These are phyloP conservation scores for Pichia norvegensis DNA, from an alignment of 1,139 yeast species.

Conservation along the genomic window DNA sequence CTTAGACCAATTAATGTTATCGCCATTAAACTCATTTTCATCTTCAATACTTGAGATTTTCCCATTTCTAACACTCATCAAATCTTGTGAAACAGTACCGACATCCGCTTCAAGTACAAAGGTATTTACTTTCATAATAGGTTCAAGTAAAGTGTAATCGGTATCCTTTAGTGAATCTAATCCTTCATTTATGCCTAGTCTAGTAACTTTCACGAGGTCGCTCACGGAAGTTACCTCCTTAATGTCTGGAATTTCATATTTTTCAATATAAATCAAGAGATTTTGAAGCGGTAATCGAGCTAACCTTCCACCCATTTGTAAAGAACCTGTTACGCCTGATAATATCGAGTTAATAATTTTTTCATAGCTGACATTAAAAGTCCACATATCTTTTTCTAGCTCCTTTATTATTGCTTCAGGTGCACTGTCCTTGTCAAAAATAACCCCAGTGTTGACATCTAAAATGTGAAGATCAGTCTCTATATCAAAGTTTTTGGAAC, in stretches of 20 bases:
- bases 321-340: slow-evolving; percentile 60
- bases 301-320: slow-evolving; percentile 71
- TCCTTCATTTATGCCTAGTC: slow-evolving; percentile 38
- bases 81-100: slow-evolving; percentile 81
- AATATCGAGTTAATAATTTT: slow-evolving; percentile 45
- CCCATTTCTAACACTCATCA: slow-evolving; percentile 64
- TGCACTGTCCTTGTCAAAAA: slow-evolving; percentile 21
- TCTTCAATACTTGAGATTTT: slow-evolving; percentile 58
- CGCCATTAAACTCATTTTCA: slow-evolving; percentile 6
- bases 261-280: slow-evolving; percentile 42
- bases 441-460: slow-evolving; percentile 31
- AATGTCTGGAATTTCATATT: slow-evolving; percentile 42
- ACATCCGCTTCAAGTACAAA: slow-evolving; percentile 62
- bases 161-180: slow-evolving; percentile 24
- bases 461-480: slow-evolving; percentile 19
- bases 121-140: slow-evolving; percentile 75
- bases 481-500: slow-evolving; percentile 20
- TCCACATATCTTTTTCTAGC: slow-evolving; percentile 36
- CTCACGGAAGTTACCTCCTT: slow-evolving; percentile 37
- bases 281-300: slow-evolving; percentile 62
- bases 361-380: slow-evolving; percentile 39
- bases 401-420: slow-evolving; percentile 22
- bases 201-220: slow-evolving; percentile 37
- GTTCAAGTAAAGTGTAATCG: slow-evolving; percentile 62
- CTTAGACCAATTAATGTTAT: slow-evolving; percentile 36